These are phyloP conservation scores for Yamadazyma siamensis DNA, from an alignment of 1,139 yeast genomes.

Conservation along the genomic window DNA sequence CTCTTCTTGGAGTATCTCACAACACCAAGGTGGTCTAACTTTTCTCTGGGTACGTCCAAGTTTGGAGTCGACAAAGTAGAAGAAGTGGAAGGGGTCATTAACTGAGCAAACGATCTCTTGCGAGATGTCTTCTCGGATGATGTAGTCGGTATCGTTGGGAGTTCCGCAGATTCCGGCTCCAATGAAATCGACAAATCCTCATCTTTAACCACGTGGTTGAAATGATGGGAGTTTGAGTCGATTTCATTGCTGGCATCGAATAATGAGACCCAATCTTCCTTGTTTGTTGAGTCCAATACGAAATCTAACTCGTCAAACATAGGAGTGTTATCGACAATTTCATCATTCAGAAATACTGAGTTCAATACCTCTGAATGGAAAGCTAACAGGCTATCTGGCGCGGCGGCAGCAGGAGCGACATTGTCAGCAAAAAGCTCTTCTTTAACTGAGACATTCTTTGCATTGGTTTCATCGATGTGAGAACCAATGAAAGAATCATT, in stretches of 20 bases:
- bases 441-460: constrained; percentile 2
- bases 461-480: constrained; percentile 3
- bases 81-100: constrained; percentile 33
- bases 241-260: constrained; percentile 41
- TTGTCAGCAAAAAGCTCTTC: constrained; percentile 2
- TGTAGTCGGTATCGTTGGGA: constrained; percentile 1
- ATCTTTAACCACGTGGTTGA: constrained; percentile 20
- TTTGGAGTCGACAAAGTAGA: constrained; percentile 34
- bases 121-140: background rate
- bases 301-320: constrained; percentile 60
- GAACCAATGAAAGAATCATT: constrained; percentile 12
- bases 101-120: constrained; percentile 16
- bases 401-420: constrained; percentile 3
- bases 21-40: constrained; percentile 60
- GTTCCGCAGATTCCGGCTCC: constrained; percentile 4
- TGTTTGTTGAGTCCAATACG: constrained; percentile 44
- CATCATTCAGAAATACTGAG: constrained; percentile 54
- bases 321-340: constrained; percentile 52
- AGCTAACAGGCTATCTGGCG: constrained; percentile 40
- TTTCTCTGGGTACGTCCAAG: constrained; percentile 20
- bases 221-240: constrained; percentile 19
- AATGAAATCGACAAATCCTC: constrained; percentile 13
- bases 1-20: constrained; percentile 64
- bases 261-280: constrained; percentile 62
- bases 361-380: constrained; percentile 60